Evolutionary conservation across 2,329 filamentous ascomycete genomes (phyloP), one percentile per base, ranked within the genome.

Genomic region (Aureobasidium sp.): DNA sequence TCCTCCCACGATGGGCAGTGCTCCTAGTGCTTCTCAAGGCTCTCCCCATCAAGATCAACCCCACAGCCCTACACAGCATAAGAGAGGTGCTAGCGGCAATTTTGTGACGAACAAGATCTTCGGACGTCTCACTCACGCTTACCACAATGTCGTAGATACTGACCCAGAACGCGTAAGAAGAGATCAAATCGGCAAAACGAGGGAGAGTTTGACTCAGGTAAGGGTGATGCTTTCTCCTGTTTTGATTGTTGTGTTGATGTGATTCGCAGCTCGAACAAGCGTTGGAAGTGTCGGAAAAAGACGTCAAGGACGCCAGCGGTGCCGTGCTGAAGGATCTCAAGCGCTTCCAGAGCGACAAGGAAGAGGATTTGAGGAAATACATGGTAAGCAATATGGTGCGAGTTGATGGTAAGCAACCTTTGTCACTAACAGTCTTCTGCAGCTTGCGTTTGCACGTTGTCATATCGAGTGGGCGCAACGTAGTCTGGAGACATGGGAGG

Each of bases 401-500:
- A n/a, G n/a, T n/a, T n/a, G n/a, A n/a, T n/a, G n/a, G n/a, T n/a
- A n/a, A n/a, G n/a, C n/a, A n/a, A n/a, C n/a, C n/a, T n/a, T n/a
- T n/a, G n/a, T n/a, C 24, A 57, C 25, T 40, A 16, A 24, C 19
- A 17, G 41, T 11, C 8, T 14, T 40, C 39, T 24, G n/a, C 62
- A 95, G 90, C 81, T 95, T 63, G 88, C 88, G 27, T 96, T 95
- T 69, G 90, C 90, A 11, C 88, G 87, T 68, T 91, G 86, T 68
- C 90, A 96, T 66, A 83, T 96, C 56, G 88, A 95, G 67, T 96
- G 90, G 90, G 91, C 90, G 3, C 87, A 85, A 70, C 90, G 91
- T 69, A 90, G 86, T 68, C 82, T 90, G 66, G 88, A 91, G 63
- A 89, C 89, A 6, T 96, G 90, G 90, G 87, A 91, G 63, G 90